phyloP scores from a whole-genome alignment of 768 basidiomycete genomes.

The Suillus subluteus region DNA sequence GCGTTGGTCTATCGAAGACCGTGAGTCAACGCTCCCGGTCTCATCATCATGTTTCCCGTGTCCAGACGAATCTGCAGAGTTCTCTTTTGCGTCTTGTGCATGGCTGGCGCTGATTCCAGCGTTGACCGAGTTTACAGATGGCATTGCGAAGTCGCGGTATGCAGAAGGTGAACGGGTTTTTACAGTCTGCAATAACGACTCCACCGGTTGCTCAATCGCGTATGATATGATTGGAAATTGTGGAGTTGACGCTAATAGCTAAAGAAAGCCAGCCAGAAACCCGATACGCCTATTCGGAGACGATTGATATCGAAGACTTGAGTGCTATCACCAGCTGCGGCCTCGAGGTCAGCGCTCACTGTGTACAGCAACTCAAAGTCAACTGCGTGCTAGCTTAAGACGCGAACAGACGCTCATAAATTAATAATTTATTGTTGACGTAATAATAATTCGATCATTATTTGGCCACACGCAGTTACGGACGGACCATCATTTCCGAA shows the following conservation, averaged over 20 bases:
- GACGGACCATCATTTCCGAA: no score
- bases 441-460: background rate
- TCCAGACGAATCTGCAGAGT: background rate
- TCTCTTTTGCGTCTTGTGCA: slow-evolving; percentile 8
- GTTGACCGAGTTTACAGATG: slow-evolving; percentile 17
- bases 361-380: background rate
- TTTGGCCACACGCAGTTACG: no score
- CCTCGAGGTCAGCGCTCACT: background rate
- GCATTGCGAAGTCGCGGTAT: background rate
- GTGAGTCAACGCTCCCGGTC: slow-evolving; percentile 1
- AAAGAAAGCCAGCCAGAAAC: background rate
- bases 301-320: background rate
- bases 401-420: background rate
- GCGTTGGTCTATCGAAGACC: slow-evolving; percentile 13
- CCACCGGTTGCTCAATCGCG: background rate
- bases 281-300: background rate
- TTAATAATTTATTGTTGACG: background rate
- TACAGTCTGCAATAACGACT: background rate
- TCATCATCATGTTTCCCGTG: background rate
- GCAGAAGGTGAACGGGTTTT: background rate
- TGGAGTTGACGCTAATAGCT: background rate
- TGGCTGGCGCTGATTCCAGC: slow-evolving; percentile 10
- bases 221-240: background rate
- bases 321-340: background rate
- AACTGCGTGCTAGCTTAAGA: background rate